Evolutionary conservation across 2,329 filamentous ascomycete species (phyloP).

Genomic region (Aspergillus novoparasiticus): DNA sequence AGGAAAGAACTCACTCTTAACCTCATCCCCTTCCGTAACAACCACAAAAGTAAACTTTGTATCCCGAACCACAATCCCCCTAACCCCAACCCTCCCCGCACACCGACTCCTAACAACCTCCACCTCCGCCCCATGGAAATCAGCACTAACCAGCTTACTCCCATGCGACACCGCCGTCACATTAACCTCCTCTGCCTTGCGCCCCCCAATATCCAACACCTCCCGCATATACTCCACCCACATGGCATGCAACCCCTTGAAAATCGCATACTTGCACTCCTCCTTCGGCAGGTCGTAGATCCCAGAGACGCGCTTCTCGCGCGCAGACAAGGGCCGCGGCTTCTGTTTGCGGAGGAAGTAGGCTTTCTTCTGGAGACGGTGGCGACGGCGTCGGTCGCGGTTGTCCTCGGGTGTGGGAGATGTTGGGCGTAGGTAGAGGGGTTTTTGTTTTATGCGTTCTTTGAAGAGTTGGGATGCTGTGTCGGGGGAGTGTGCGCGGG

Average conservation of each 20-base stretch:
- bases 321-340: constrained; percentile 73
- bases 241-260: constrained; percentile 72
- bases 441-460: constrained; percentile 81
- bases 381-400: constrained; percentile 56
- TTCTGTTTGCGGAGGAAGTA: constrained; percentile 54
- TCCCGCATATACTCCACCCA: constrained; percentile 88
- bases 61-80: constrained; percentile 87
- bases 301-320: constrained; percentile 71
- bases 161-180: constrained; percentile 60
- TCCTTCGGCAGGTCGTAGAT: constrained; percentile 74
- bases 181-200: constrained; percentile 13
- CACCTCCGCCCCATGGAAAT: constrained; percentile 84
- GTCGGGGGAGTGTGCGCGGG: constrained; percentile 76
- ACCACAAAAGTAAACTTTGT: constrained; percentile 84
- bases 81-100: constrained; percentile 76
- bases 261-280: constrained; percentile 72
- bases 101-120: constrained; percentile 83
- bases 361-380: constrained; percentile 50
- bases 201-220: constrained; percentile 64
- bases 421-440: constrained; percentile 75
- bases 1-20: constrained; percentile 61
- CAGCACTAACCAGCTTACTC: constrained; percentile 74
- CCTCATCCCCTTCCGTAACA: constrained; percentile 68
- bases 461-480: constrained; percentile 71
- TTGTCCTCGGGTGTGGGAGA: constrained; percentile 65